A percentile compares a stretch with the other conserved stretches of the same genome.
Evolutionary conservation across 106 monocot genomes (phyloP).

Genomic region (Allium cepa): DNA sequence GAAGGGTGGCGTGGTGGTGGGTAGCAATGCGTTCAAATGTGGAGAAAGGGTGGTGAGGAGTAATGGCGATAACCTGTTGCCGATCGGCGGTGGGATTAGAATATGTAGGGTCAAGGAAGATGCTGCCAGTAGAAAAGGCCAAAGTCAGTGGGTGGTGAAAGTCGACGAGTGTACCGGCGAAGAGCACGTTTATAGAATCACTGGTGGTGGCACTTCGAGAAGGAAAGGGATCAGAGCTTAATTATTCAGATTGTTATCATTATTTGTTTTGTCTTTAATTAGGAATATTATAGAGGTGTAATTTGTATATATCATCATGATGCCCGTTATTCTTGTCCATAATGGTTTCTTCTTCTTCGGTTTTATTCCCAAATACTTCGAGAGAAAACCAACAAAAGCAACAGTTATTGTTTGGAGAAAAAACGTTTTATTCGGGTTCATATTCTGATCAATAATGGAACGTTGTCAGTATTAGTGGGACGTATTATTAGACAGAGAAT

Average conservation of each 20-base stretch:
- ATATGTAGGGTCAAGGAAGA: slow-evolving; percentile 39
- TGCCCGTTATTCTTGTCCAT: too few relatives aligned
- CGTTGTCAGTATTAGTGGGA: too few relatives aligned
- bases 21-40: slow-evolving; percentile 23
- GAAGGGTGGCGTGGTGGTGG: slow-evolving; percentile 29
- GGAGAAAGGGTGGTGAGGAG: not conserved
- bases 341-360: too few relatives aligned
- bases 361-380: too few relatives aligned
- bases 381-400: too few relatives aligned
- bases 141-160: slow-evolving; percentile 46
- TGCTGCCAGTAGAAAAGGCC: not conserved
- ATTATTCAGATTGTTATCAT: not conserved
- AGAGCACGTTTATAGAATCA: slow-evolving; percentile 53
- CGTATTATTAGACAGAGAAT: too few relatives aligned
- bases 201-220: not conserved
- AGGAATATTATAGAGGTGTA: too few relatives aligned
- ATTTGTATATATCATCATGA: too few relatives aligned
- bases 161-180: slow-evolving; percentile 64
- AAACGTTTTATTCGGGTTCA: too few relatives aligned
- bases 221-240: slow-evolving; percentile 1
- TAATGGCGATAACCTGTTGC: slow-evolving; percentile 18
- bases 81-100: slow-evolving; percentile 53
- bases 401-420: too few relatives aligned
- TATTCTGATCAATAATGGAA: too few relatives aligned
- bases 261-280: not conserved